These are phyloP conservation scores for Mycena floridula DNA, from an alignment of 768 basidiomycete species.

Conservation along the genomic window DNA sequence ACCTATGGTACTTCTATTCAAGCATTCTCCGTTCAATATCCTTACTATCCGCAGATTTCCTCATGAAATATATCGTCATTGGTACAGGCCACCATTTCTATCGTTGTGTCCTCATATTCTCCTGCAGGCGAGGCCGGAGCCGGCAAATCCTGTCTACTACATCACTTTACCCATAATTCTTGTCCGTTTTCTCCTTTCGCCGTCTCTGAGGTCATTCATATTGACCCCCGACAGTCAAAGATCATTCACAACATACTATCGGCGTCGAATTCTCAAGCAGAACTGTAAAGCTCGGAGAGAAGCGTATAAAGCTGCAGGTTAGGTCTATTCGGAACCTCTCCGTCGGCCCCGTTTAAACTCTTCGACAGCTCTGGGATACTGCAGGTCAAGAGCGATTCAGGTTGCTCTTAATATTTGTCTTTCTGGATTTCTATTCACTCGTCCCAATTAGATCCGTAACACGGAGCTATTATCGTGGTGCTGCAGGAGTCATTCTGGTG, in stretches of 20 bases:
- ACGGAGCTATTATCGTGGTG: conserved; percentile 93
- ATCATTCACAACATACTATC: conserved; percentile 96
- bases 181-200: conserved; percentile 48
- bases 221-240: conserved; percentile 66
- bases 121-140: conserved; percentile 87
- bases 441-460: conserved; percentile 67
- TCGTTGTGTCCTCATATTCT: conserved; percentile 4
- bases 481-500: conserved; percentile 86
- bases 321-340: conserved; percentile 14
- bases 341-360: conserved; percentile 12
- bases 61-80: conserved; percentile 98
- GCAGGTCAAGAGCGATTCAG: conserved; percentile 95
- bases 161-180: conserved; percentile 93
- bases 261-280: conserved; percentile 97
- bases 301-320: conserved; percentile 93
- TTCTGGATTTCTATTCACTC: conserved; percentile 13
- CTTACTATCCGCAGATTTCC: conserved; percentile 69
- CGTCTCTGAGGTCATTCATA: conserved; percentile 4
- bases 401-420: conserved; percentile 28
- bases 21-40: no score
- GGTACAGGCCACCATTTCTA: conserved; percentile 39
- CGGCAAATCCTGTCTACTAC: conserved; percentile 94
- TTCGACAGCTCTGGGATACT: conserved; percentile 86
- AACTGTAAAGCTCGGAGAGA: conserved; percentile 89
- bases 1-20: conserved; percentile 72